phyloP scores from a whole-genome alignment of 148 eudicot genomes.

The Polygonum aviculare region DNA sequence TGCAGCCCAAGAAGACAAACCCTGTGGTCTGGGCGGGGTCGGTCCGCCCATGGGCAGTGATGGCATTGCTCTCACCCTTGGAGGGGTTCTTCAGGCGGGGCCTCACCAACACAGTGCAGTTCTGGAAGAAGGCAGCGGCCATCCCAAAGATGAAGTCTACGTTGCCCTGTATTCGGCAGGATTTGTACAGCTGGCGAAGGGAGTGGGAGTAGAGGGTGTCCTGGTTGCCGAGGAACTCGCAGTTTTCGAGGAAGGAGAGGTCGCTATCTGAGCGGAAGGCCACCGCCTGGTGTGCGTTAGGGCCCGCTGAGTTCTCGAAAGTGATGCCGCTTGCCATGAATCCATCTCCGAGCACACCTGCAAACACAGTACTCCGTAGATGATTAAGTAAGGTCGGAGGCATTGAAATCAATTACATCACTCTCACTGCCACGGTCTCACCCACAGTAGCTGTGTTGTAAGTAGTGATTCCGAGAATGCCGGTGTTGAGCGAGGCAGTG shows the following conservation, averaged over 20 bases:
- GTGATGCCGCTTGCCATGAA: conserved; percentile 83
- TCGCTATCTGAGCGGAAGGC: conserved; percentile 89
- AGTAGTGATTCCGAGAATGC: conserved; percentile 47
- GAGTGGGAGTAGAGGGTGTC: conserved; percentile 86
- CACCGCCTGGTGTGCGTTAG: conserved; percentile 73
- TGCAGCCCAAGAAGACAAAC: conserved; percentile 50
- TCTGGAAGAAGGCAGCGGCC: conserved; percentile 66
- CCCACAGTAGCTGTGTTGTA: conserved; percentile 77
- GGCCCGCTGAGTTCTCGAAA: conserved; percentile 77
- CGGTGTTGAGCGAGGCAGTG: conserved; percentile 45
- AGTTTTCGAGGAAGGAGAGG: conserved; percentile 54
- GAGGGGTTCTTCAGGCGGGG: conserved; percentile 60
- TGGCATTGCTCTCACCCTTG: conserved; percentile 68
- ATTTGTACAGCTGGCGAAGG: conserved; percentile 68
- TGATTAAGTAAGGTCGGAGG: too few species aligned
- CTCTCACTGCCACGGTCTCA: conserved; percentile 17
- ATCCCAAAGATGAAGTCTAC: conserved; percentile 88
- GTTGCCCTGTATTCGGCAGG: conserved; percentile 64
- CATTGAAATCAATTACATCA: too few species aligned
- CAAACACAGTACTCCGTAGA: not conserved
- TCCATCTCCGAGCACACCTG: conserved; percentile 73
- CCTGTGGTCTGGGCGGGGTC: conserved; percentile 81
- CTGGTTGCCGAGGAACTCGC: conserved; percentile 83
- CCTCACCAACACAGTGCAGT: conserved; percentile 55
- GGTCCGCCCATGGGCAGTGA: conserved; percentile 74